Base-by-base conservation (phyloP, 768 basidiomycete genomes). In the Gyrodon lividus region DNA sequence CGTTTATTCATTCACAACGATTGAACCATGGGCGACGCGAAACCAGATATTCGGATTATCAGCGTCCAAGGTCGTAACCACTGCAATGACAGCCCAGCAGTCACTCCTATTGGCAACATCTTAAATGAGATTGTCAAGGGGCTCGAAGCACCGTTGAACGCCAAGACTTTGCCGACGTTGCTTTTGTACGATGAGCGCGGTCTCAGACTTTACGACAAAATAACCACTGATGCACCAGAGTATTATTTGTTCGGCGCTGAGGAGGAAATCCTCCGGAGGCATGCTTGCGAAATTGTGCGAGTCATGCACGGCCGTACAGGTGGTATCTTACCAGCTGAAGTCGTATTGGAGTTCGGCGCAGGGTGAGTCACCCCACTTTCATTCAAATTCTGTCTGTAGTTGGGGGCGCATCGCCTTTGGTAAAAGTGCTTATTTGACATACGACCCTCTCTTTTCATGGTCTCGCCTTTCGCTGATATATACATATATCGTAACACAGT, bases 211-310 rank as follows among this genome's bases (percentile, higher is more conserved):
- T 96, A 93, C 72, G 93, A 95, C 71, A 76, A 81, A 34, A 89
- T 95, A 43, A 93, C 92, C 2, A 87, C 86, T 7, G 72, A 82
- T 24, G 86, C 78, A 1, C 75, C 79, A 10, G 88, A 92, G 61
- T 99, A 99, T 66, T 98, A 98, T 65, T 77, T 94, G 31, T 99
- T 95, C 68, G 70, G 75, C 3, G 90, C 91, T 0, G 97, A 98
- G 69, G 86, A 96, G 63, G 78, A 84, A 52, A 89, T 99, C 51
- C 74, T 98, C 56, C 84, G 82, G 69, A 73, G 66, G 22, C 77
- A 89, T 55, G 84, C 84, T 2, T 72, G 79, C 40, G 86, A 92
- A 30, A 94, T 99, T 46, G 87, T 87, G 16, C 72, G 70, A 26
- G 70, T 75, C 46, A 92, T 93, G 87, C 81, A 89, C 66, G 63